Percentiles rank a stretch among this genome's conserved stretches.
Conservation (phyloP, 768 basidiomycete species). For the Trametes coccinea region DNA sequence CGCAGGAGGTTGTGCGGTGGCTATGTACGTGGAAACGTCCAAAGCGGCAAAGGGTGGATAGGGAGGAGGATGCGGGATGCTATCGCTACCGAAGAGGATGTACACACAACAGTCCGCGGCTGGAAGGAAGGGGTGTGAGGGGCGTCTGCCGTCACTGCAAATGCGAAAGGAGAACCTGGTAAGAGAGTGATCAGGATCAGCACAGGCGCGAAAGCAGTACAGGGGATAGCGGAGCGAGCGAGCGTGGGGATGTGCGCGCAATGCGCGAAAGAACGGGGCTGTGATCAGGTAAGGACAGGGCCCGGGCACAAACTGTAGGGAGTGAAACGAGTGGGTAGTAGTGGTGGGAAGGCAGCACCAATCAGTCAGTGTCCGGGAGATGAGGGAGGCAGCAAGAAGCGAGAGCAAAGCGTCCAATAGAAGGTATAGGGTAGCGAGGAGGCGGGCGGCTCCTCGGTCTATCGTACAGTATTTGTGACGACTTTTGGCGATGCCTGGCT, state of each 20-base stretch:
- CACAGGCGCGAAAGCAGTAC: conserved; percentile 21
- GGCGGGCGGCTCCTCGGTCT: conserved; percentile 1
- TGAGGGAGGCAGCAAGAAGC: not conserved
- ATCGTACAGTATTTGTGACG: conserved; percentile 15
- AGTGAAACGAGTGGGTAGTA: not conserved
- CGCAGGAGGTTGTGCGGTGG: not conserved
- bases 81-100: conserved; percentile 5
- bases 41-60: not conserved
- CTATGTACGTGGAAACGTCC: conserved; percentile 2
- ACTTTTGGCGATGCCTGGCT: conserved; percentile 1
- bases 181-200: conserved; percentile 13
- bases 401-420: conserved; percentile 6
- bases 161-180: no score
- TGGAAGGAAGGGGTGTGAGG: not conserved
- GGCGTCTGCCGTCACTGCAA: no score
- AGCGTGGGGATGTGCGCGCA: not conserved
- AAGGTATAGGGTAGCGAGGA: conserved; percentile 8
- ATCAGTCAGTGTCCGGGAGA: conserved; percentile 1
- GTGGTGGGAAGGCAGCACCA: not conserved
- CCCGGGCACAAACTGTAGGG: not conserved
- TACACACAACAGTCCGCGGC: conserved; percentile 14
- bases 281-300: conserved; percentile 6
- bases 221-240: conserved; percentile 19
- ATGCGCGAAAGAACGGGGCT: not conserved
- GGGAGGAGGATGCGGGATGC: not conserved